These are phyloP conservation scores for Boechera stricta DNA, from an alignment of 345 rosid genomes.

Conservation along the genomic window DNA sequence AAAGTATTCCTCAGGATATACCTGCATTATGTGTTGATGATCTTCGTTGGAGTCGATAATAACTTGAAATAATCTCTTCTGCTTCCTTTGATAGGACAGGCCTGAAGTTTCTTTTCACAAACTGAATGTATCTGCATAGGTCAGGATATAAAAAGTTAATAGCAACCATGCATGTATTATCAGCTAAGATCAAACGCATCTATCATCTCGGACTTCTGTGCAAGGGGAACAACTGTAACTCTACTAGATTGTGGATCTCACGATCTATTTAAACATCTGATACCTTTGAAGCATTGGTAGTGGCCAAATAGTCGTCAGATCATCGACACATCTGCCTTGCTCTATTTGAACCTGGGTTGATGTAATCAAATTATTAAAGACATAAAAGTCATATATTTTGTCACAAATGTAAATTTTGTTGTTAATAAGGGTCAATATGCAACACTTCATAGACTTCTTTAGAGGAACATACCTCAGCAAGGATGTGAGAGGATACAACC, in stretches of 20 bases:
- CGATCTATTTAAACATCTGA: not conserved
- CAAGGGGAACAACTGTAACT: constrained; percentile 13
- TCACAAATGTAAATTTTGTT: not conserved
- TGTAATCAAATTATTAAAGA: constrained; percentile 35
- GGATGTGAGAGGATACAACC: constrained; percentile 98
- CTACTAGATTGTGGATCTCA: not conserved
- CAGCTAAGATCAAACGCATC: constrained; percentile 4
- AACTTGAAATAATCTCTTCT: constrained; percentile 83
- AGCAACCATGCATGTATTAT: constrained; percentile 8
- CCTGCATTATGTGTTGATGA: constrained; percentile 94
- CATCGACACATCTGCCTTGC: constrained; percentile 52
- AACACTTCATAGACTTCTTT: not conserved
- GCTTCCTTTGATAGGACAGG: constrained; percentile 90
- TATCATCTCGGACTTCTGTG: not conserved
- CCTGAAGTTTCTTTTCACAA: constrained; percentile 74
- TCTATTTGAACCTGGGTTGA: constrained; percentile 56
- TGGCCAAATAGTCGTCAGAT: constrained; percentile 67
- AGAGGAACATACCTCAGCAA: constrained; percentile 63
- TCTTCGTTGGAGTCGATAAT: constrained; percentile 95
- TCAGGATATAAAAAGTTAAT: not conserved
- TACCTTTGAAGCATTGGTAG: constrained; percentile 84
- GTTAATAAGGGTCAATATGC: not conserved
- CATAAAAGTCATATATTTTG: not conserved
- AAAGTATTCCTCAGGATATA: constrained; percentile 28
- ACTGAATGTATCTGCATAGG: constrained; percentile 75